Evolutionary conservation across 345 rosid genomes (phyloP).

Genomic region (Psidium friedrichsthalianum): DNA sequence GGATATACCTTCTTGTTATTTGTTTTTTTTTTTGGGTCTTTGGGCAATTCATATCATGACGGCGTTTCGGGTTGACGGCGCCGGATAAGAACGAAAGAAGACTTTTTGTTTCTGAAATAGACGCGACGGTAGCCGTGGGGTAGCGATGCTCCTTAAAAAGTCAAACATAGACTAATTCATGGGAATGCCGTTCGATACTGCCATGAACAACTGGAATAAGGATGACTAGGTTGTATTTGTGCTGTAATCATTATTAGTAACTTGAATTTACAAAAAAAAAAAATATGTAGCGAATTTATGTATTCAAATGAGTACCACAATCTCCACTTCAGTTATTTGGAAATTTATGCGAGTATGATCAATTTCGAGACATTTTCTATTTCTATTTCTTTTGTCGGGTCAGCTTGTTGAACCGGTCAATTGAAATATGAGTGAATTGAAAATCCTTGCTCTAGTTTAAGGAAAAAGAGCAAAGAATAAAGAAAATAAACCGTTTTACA

Average conservation of each 20-base stretch:
- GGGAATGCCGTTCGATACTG: not conserved
- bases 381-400: no score
- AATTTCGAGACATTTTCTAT: no score
- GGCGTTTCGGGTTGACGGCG: not conserved
- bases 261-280: no score
- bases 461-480: no score
- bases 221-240: not conserved
- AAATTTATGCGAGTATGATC: no score
- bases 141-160: no score
- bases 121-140: not conserved
- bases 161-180: no score
- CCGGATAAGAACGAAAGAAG: not conserved
- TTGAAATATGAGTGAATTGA: no score
- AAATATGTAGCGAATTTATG: no score
- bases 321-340: not conserved
- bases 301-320: not conserved
- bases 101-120: not conserved
- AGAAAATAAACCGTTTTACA: no score
- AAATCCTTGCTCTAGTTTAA: no score
- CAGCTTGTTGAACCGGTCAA: no score
- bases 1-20: not conserved
- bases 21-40: not conserved
- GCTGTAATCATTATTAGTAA: not conserved
- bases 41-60: not conserved
- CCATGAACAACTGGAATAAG: not conserved